These are phyloP conservation scores for Ophiostoma novo-ulmi DNA, from an alignment of 2,329 filamentous ascomycete genomes.

Conservation along the genomic window DNA sequence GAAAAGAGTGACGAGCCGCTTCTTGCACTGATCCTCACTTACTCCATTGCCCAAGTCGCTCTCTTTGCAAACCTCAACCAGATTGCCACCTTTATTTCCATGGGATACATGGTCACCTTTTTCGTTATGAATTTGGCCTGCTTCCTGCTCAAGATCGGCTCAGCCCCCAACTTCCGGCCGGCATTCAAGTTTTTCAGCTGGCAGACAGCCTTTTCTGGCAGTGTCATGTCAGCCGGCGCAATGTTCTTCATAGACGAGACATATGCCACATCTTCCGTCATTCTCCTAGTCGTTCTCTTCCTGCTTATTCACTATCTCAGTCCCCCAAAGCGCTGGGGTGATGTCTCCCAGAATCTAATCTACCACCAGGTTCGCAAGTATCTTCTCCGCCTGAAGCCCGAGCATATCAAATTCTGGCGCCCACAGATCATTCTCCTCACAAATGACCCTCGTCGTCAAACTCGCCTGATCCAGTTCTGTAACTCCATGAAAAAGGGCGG, in stretches of 20 bases:
- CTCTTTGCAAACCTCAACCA: constrained; percentile 81
- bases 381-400: constrained; percentile 71
- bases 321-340: constrained; percentile 83
- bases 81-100: constrained; percentile 83
- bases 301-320: constrained; percentile 79
- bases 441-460: constrained; percentile 75
- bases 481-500: constrained; percentile 86
- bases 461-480: constrained; percentile 81
- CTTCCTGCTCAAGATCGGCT: constrained; percentile 79
- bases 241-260: constrained; percentile 90
- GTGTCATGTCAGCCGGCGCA: constrained; percentile 67
- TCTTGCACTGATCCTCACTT: constrained; percentile 71
- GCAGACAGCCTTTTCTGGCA: constrained; percentile 71
- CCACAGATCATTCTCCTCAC: constrained; percentile 81
- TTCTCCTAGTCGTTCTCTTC: constrained; percentile 70
- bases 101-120: constrained; percentile 85
- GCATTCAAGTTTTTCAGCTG: constrained; percentile 87
- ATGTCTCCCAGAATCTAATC: constrained; percentile 83
- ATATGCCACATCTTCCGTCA: constrained; percentile 71
- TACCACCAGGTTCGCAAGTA: constrained; percentile 86
- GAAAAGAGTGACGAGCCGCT: constrained; percentile 68
- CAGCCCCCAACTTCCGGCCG: constrained; percentile 81
- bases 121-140: constrained; percentile 83
- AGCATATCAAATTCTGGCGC: constrained; percentile 92
- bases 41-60: constrained; percentile 68